phyloP scores from a whole-genome alignment of 257 asterid species.

The Gentiana dahurica region DNA sequence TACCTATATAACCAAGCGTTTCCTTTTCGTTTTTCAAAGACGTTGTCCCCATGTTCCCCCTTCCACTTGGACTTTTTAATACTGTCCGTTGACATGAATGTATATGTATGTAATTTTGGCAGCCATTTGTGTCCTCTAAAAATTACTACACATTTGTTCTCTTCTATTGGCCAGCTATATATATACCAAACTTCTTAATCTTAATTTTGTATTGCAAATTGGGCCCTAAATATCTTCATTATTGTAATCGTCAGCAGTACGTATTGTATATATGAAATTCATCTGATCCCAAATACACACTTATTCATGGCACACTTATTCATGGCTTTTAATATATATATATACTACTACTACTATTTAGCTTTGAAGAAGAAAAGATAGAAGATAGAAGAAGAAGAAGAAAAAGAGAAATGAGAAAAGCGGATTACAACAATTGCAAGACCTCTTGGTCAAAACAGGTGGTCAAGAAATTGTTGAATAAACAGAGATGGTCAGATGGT shows the following conservation, averaged over 20 bases:
- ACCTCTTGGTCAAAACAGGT: constrained; percentile 63
- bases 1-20: too few species aligned
- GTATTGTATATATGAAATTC: too few species aligned
- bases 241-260: too few species aligned
- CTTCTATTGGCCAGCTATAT: not conserved
- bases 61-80: not conserved
- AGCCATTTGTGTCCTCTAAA: constrained; percentile 1
- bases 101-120: not conserved
- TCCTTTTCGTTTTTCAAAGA: constrained; percentile 17
- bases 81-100: constrained; percentile 24
- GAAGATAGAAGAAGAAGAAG: not conserved
- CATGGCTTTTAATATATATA: too few species aligned
- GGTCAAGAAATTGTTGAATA: constrained; percentile 60
- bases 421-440: constrained; percentile 28
- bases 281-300: too few species aligned
- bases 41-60: constrained; percentile 32
- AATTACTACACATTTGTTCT: not conserved
- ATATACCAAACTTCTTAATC: not conserved
- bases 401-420: constrained; percentile 44
- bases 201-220: constrained; percentile 2
- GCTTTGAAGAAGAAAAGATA: too few species aligned
- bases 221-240: constrained; percentile 6
- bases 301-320: too few species aligned
- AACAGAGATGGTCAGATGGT: constrained; percentile 38
- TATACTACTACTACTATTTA: too few species aligned